phyloP scores from a whole-genome alignment of 1,284 basidiomycete genomes.

The Apiotrichum veenhuisii region DNA sequence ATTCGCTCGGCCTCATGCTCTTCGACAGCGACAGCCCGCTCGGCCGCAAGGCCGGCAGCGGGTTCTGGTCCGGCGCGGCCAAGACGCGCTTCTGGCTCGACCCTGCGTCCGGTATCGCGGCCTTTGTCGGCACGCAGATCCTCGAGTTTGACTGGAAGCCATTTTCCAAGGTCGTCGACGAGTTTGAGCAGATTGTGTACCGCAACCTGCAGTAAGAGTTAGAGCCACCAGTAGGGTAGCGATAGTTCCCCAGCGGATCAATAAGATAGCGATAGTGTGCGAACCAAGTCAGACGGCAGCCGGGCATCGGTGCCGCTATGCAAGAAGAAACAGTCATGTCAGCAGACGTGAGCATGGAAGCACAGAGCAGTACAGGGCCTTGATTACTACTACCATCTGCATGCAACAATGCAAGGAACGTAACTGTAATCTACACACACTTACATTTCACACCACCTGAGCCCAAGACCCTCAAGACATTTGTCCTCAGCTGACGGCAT shows the following conservation, averaged over 20 bases:
- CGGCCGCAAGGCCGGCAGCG: slow-evolving; percentile 25
- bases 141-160: slow-evolving; percentile 13
- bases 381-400: neutral
- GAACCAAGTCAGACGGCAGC: too few relatives aligned
- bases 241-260: neutral
- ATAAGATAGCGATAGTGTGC: too few relatives aligned
- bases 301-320: too few relatives aligned
- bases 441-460: neutral
- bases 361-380: too few relatives aligned
- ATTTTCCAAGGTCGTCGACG: slow-evolving; percentile 22
- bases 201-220: slow-evolving; percentile 22
- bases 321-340: too few relatives aligned
- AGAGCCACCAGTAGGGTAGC: neutral
- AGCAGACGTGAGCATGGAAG: too few relatives aligned
- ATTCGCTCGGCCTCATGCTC: slow-evolving; percentile 18
- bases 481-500: too few relatives aligned
- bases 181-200: slow-evolving; percentile 31
- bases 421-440: neutral
- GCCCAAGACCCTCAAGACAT: neutral
- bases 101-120: slow-evolving; percentile 22
- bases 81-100: slow-evolving; percentile 35
- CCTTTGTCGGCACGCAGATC: slow-evolving; percentile 20
- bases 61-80: slow-evolving; percentile 16
- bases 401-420: neutral
- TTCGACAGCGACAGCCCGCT: slow-evolving; percentile 8